Percentiles rank a stretch among this genome's conserved stretches.
These are phyloP conservation scores for Nothomitra cinnamomea DNA, from an alignment of 2,329 filamentous ascomycete genomes.

Conservation along the genomic window DNA sequence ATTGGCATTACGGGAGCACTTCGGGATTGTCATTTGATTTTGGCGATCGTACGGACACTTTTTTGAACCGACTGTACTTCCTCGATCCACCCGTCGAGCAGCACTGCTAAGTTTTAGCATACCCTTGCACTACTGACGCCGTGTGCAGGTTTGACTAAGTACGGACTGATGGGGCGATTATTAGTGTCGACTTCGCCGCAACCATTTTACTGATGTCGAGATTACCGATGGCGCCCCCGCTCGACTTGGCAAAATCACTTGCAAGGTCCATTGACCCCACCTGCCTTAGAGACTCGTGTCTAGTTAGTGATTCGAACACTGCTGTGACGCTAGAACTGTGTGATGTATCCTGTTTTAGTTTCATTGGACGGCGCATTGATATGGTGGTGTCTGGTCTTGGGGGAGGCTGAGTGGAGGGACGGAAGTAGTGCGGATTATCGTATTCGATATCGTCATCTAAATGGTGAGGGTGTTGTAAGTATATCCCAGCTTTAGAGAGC, in stretches of 20 bases:
- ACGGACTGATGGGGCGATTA: background rate
- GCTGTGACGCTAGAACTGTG: background rate
- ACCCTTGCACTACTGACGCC: background rate
- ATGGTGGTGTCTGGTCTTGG: background rate
- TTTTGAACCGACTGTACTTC: no score
- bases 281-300: background rate
- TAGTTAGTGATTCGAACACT: background rate
- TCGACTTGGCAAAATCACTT: background rate
- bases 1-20: no score
- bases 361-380: background rate
- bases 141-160: background rate
- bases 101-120: background rate
- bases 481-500: background rate
- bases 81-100: background rate
- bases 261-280: constrained; percentile 29
- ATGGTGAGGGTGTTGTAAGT: background rate
- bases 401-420: background rate
- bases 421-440: background rate
- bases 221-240: background rate
- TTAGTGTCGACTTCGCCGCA: background rate
- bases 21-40: no score
- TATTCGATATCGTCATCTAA: background rate
- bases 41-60: no score
- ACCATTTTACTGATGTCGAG: background rate
- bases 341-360: background rate